Conservation (phyloP, 129 eudicot species). For the Escallonia herrerae region DNA sequence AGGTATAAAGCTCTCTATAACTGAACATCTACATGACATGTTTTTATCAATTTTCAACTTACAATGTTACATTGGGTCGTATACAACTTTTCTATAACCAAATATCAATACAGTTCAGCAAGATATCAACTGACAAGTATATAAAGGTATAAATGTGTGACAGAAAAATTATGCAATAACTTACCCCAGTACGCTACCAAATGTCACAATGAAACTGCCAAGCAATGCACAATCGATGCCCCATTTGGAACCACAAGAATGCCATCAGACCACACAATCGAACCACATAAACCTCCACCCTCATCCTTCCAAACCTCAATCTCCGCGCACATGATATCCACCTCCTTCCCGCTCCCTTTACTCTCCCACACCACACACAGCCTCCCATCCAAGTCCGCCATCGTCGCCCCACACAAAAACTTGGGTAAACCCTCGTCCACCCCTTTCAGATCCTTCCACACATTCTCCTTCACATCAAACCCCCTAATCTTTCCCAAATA, state of each 20-base stretch:
- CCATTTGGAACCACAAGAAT: conserved; percentile 57
- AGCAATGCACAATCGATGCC: conserved; percentile 65
- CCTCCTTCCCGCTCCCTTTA: conserved; percentile 46
- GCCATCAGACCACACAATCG: conserved; percentile 56
- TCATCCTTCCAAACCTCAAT: conserved; percentile 68
- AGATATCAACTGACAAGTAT: too few relatives aligned
- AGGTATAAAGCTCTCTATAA: too few relatives aligned
- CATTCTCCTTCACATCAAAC: conserved; percentile 62
- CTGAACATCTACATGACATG: too few relatives aligned
- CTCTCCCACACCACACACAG: conserved; percentile 91
- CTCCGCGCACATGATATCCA: conserved; percentile 82
- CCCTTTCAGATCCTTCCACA: conserved; percentile 76
- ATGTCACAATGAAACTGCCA: conserved; percentile 64
- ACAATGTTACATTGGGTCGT: too few relatives aligned
- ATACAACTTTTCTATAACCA: too few relatives aligned
- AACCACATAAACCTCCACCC: conserved; percentile 62
- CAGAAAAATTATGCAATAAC: conserved; percentile 11
- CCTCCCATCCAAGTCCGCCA: conserved; percentile 76
- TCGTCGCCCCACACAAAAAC: conserved; percentile 88
- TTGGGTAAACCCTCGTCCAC: conserved; percentile 74
- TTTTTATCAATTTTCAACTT: too few relatives aligned
- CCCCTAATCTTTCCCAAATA: conserved; percentile 89
- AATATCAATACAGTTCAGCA: too few relatives aligned
- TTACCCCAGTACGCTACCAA: conserved; percentile 10
- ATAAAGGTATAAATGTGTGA: too few relatives aligned